These are phyloP conservation scores for Pugionium cornutum DNA, from an alignment of 345 rosid genomes.

Conservation along the genomic window DNA sequence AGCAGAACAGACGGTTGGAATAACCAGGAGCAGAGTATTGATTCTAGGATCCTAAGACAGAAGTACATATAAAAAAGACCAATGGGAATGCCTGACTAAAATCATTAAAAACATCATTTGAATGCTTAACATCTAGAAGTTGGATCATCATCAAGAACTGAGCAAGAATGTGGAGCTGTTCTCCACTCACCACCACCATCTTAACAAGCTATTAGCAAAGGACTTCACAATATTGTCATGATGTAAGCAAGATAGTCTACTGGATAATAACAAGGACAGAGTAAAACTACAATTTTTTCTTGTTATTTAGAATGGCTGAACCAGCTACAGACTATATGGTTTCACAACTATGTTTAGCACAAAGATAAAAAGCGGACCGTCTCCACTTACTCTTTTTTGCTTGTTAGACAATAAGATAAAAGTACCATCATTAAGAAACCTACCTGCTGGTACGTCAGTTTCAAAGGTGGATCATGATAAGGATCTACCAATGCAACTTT, in stretches of 20 bases:
- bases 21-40: not conserved
- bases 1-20: too few relatives aligned
- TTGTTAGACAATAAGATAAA: too few relatives aligned
- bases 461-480: constrained; percentile 82
- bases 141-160: not conserved
- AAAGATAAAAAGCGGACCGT: too few relatives aligned
- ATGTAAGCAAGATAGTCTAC: not conserved
- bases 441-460: constrained; percentile 82
- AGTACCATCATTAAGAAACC: not conserved
- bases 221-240: not conserved
- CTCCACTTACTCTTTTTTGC: not conserved
- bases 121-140: not conserved
- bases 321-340: too few relatives aligned
- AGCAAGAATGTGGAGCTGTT: not conserved
- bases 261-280: too few relatives aligned
- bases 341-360: too few relatives aligned
- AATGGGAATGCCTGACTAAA: not conserved
- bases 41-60: not conserved
- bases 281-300: too few relatives aligned
- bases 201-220: constrained; percentile 3
- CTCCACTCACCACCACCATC: not conserved
- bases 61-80: not conserved
- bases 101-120: not conserved
- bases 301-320: too few relatives aligned
- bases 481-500: constrained; percentile 77